Conservation (phyloP, 129 eudicot genomes). For the Rutidosis leptorrhynchoides region DNA sequence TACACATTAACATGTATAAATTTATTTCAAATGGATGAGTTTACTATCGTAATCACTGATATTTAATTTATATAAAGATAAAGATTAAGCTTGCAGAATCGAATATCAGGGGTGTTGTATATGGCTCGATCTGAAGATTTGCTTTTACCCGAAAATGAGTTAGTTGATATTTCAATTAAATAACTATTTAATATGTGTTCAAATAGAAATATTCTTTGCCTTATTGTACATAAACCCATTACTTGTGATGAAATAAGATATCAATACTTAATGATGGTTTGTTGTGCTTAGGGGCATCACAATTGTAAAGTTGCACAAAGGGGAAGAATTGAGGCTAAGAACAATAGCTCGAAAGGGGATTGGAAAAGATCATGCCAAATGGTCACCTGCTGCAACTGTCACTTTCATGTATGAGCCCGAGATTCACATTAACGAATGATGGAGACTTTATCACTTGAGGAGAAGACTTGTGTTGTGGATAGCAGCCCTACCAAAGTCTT, state of each 20-base stretch:
- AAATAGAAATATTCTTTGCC: no score
- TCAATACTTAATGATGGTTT: neutral
- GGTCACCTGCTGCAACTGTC: slow-evolving; percentile 99
- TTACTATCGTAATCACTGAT: no score
- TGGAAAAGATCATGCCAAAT: slow-evolving; percentile 97
- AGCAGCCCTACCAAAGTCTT: slow-evolving; percentile 98
- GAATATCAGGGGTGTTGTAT: no score
- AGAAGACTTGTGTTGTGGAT: slow-evolving; percentile 66
- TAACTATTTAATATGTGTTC: no score
- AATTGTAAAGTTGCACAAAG: slow-evolving; percentile 88
- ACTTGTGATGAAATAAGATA: neutral
- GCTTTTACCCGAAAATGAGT: no score
- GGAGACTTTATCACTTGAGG: slow-evolving; percentile 74
- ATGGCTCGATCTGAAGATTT: no score
- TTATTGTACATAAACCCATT: no score
- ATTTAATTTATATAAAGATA: no score
- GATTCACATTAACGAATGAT: slow-evolving; percentile 87
- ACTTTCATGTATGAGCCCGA: slow-evolving; percentile 99
- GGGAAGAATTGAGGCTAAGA: slow-evolving; percentile 86
- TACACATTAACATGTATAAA: no score
- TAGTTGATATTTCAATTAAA: no score
- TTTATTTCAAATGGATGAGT: no score
- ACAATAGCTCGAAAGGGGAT: slow-evolving; percentile 99
- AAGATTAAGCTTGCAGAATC: no score
- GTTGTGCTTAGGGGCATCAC: slow-evolving; percentile 74